Evolutionary conservation across 306 rosid species (phyloP), one percentile per base, ranked within the genome.

Genomic region (Oemleria cerasiformis): DNA sequence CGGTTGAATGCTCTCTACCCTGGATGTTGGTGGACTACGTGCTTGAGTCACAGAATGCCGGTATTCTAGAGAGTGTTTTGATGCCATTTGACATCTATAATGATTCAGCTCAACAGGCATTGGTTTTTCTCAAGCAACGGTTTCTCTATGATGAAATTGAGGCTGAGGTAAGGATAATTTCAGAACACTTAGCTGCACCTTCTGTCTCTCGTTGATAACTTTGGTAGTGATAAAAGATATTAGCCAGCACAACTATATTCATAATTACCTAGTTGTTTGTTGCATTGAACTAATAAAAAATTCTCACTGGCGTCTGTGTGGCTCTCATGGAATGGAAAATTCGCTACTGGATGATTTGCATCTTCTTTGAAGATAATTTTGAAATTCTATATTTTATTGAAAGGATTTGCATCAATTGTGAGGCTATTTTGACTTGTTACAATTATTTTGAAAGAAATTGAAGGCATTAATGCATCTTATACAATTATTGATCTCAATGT

Each of bases 131-230:
- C 84, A 94, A 94, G 83, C 98, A 94, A 64, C 89, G 98, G 53
- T 94, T 91, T 78, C 92, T 94, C 70, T 94, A 94, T 71, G 97
- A 94, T 76, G 98, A 94, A 86, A 91, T 94, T 82, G 98, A 94
- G 83, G 98, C 98, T 47, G 97, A 94, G 98, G 98, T 94, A 68
- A n/a, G n/a, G n/a, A n/a, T n/a, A n/a, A n/a, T n/a, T n/a, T n/a
- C n/a, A n/a, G n/a, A n/a, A n/a, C n/a, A n/a, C n/a, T n/a, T n/a
- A n/a, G n/a, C n/a, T n/a, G n/a, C n/a, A n/a, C n/a, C n/a, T n/a
- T n/a, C n/a, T n/a, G n/a, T n/a, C n/a, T n/a, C n/a, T n/a, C n/a
- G n/a, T n/a, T n/a, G n/a, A n/a, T n/a, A n/a, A n/a, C n/a, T n/a
- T n/a, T n/a, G n/a, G n/a, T 36, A 30, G 58, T 36, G 9, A 30